Evolutionary conservation across 2,329 filamentous ascomycete species (phyloP), one percentile per base, ranked within the genome.

Genomic region (Cercospora zeina): DNA sequence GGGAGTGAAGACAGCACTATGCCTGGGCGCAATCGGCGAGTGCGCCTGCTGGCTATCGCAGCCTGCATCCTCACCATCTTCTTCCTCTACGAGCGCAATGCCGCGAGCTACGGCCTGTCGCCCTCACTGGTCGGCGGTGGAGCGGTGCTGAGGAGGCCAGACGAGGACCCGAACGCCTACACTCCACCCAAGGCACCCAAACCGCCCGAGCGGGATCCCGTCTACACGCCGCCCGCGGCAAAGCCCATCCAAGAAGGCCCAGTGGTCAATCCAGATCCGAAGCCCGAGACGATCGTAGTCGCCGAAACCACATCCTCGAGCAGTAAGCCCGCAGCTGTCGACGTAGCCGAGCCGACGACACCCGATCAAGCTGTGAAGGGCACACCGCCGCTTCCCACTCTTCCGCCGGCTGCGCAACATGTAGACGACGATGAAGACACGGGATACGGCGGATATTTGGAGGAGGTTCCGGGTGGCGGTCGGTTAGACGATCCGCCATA

Each of bases 1-100:
- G 27, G 24, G 37, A 39, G 53, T 55, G 14, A n/a, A 27, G 37
- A 7, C 30, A 54, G 30, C 54, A 49, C 30, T 13, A 71, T 71
- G 69, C 62, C 65, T 24, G 68, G 67, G 37, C 66, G 69, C 42
- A 68, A 63, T 50, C 66, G 68, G 45, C 66, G 70, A 39, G 64
- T 68, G 19, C 65, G 70, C 14, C 61, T 69, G 50, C 53, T 71
- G 62, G 69, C 67, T 24, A 58, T 71, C 6, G 65, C 64, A 13
- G 65, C 68, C 51, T 70, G 69, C 61, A 63, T 65, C 36, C 58
- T 65, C 42, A 66, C 67, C 45, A 66, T 68, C 34, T 66, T 70
- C 62, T 62, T 71, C 55, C 58, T 71, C 19, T 71, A 71, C 59
- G 62, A 66, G 53, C 68, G 63, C 30, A 64, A 65, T 51, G 54